Evolutionary conservation across 2,329 filamentous ascomycete species (phyloP), one percentile per base, ranked within the genome.

Genomic region (Apiospora arundinis): DNA sequence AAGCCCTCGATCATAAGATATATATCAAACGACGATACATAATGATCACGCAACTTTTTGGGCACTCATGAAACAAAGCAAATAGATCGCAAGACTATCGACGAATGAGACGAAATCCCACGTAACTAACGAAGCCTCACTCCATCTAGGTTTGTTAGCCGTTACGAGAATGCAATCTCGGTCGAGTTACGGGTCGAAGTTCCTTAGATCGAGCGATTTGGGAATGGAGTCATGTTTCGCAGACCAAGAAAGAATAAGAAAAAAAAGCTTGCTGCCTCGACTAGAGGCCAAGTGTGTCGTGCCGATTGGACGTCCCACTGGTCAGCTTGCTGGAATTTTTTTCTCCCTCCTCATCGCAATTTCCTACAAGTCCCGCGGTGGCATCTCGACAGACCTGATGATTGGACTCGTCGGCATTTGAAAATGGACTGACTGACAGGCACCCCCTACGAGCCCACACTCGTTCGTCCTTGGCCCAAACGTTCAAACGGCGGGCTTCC

Each of bases 81-180:
- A 37, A 60, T 60, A 16, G 28, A 60, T 60, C 52, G 52, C 52
- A 18, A 21, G 2, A 8, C 4, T 18, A 16, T 60, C 28, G 52
- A n/a, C 52, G 52, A 60, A 60, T 60, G 8, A 21, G 14, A 37
- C 21, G 52, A 16, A 21, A 60, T 60, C 52, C 28, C 28, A 60
- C 52, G 16, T 8, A 9, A 16, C 28, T 37, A 60, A 37, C 1
- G 16, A 32, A 60, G 52, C 52, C 52, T 60, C 52, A 60, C 52
- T 32, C 52, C 16, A 21, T 32, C 2, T 16, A 32, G 52, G 21
- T 25, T 60, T 16, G 21, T 37, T 18, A 28, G 52, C 25, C 28
- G 52, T 60, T 60, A 60, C 52, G 52, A 60, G 52, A 32, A 32
- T 60, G 6, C 37, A 60, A 60, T 60, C 52, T 60, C 56, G 56